phyloP scores from a whole-genome alignment of 768 basidiomycete genomes.

The Terana coerulea region DNA sequence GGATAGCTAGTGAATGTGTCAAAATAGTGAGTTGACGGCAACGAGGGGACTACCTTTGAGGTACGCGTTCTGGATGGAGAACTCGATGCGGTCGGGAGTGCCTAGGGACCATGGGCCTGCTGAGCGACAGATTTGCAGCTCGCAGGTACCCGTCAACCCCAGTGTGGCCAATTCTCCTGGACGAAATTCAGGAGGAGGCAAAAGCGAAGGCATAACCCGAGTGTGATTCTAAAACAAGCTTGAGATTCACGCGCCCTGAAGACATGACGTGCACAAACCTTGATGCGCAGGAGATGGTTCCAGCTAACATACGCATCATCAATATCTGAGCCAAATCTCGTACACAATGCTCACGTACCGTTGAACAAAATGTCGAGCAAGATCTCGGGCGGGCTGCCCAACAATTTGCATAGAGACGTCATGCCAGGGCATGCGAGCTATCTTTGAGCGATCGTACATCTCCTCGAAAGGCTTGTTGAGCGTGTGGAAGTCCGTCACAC shows the following conservation, averaged over 20 bases:
- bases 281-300: conserved; percentile 92
- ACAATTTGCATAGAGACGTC: conserved; percentile 96
- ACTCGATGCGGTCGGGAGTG: conserved; percentile 77
- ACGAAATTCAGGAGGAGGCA: conserved; percentile 92
- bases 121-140: conserved; percentile 94
- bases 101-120: conserved; percentile 97
- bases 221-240: conserved; percentile 70
- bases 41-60: conserved; percentile 56
- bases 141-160: conserved; percentile 93
- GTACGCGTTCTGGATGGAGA: conserved; percentile 94
- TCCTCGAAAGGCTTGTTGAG: conserved; percentile 91
- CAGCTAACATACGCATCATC: conserved; percentile 48
- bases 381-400: conserved; percentile 92
- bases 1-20: conserved; percentile 56
- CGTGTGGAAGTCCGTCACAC: conserved; percentile 79
- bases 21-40: neutral
- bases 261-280: conserved; percentile 46
- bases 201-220: conserved; percentile 86
- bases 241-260: neutral
- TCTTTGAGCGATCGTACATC: conserved; percentile 88
- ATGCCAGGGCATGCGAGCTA: conserved; percentile 98
- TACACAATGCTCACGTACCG: conserved; percentile 42
- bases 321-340: conserved; percentile 4
- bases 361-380: conserved; percentile 93
- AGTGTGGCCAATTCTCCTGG: conserved; percentile 70